Base-by-base conservation (phyloP, 805 yeast species). In the Tetrapisispora phaffii region DNA sequence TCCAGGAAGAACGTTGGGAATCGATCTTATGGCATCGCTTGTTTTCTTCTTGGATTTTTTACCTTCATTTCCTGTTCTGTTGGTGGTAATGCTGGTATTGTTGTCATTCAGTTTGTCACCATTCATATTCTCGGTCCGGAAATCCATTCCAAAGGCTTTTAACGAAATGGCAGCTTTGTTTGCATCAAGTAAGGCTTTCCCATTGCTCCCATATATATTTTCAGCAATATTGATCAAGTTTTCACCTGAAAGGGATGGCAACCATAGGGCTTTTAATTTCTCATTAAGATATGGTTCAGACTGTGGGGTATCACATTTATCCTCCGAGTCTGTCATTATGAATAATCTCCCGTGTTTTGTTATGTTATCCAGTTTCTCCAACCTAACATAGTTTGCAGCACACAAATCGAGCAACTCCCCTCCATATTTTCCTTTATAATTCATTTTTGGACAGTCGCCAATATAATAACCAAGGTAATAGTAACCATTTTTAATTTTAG, bases 381-480 rank as follows among this genome's bases (percentile, higher is more conserved):
- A 47, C 1, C 60, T 52, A 20, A 71, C 65, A 53, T 67, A 80
- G 22, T 65, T 59, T 40, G 70, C 67, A 42, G 70, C 73, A 45
- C 72, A 65, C 15, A 78, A 62, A 55, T 84, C 88, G 39, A 82
- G 59, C 4, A 84, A 55, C 51, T 82, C 83, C 4, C 89, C 93
- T 0, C 90, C 90, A 62, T 82, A 87, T 48, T 77, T 75, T 23
- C 73, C 77, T 63, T 88, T 88, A 58, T 89, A 89, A 39, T 68
- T 70, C 96, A 88, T 87, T 62, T 88, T 88, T 0, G 67, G 70
- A 59, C 96, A 85, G 51, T 82, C 88, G 4, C 79, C 79, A 38
- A 86, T 78, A 56, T 80, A 88, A 52, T 78, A 85, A 0, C 97
- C 97, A 63, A 88, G 57, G 54, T 85, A 85, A 57, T 87, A 85